phyloP scores from a whole-genome alignment of 371 early-diverging fungal genomes.

The Vairimorpha necatrix region DNA sequence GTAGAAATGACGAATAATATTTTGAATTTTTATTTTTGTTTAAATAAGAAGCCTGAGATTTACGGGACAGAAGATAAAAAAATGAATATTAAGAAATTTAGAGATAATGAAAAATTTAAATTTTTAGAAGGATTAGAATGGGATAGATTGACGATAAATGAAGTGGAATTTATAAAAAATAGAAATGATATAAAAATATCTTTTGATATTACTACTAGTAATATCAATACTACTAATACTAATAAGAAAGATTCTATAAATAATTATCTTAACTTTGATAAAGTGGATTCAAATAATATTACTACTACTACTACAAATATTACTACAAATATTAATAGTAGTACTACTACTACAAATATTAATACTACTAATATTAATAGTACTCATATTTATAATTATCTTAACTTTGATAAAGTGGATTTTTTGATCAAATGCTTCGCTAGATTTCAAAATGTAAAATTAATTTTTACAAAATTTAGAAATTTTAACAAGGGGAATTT shows the following conservation, averaged over 20 bases:
- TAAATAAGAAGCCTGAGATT: not conserved
- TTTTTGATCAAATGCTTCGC: no score
- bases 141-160: not conserved
- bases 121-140: not conserved
- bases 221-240: no score
- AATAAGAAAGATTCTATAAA: no score
- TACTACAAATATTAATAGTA: no score
- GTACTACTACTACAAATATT: no score
- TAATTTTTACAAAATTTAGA: constrained; percentile 1
- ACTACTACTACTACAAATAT: no score
- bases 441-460: not conserved
- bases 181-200: constrained; percentile 11
- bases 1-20: not conserved
- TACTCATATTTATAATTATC: no score
- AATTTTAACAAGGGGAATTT: no score
- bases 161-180: constrained; percentile 5
- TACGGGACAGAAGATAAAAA: not conserved
- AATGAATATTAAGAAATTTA: not conserved
- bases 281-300: no score
- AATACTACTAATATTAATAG: no score
- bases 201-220: not conserved
- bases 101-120: not conserved
- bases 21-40: not conserved
- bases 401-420: no score
- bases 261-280: no score